phyloP scores from a whole-genome alignment of 2,329 filamentous ascomycete species.

The Cryphonectria nitschkei region DNA sequence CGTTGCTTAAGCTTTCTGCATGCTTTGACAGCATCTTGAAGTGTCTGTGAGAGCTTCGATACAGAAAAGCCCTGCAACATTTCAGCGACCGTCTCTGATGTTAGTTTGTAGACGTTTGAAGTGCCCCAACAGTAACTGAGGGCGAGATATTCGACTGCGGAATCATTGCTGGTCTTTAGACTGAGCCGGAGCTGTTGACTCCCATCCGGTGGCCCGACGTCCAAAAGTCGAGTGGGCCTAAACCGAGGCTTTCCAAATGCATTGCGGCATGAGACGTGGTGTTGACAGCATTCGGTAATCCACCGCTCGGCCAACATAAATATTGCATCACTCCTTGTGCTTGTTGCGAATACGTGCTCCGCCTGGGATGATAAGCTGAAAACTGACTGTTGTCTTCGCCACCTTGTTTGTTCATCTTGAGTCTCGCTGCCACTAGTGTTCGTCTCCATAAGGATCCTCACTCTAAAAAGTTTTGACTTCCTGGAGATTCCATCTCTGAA shows the following conservation, averaged over 20 bases:
- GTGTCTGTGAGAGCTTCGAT: neutral
- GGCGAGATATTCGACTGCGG: neutral
- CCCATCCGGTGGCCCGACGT: constrained; percentile 1
- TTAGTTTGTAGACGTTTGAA: neutral
- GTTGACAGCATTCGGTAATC: neutral
- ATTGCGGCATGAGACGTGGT: neutral
- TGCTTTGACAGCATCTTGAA: neutral
- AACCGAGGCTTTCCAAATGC: neutral
- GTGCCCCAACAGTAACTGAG: constrained; percentile 5
- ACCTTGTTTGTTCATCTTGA: too few species aligned
- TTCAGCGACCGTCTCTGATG: neutral
- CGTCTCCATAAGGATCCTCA: too few species aligned
- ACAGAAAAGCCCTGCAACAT: neutral
- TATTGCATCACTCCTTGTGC: neutral
- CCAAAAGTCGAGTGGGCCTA: neutral
- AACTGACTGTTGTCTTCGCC: neutral
- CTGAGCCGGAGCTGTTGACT: neutral
- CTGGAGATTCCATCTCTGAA: neutral
- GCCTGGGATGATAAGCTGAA: neutral
- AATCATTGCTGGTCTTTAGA: neutral
- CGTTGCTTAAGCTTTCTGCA: neutral
- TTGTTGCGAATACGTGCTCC: neutral
- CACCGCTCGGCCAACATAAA: neutral
- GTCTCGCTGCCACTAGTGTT: too few species aligned
- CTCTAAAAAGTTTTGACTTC: too few species aligned